Evolutionary conservation across 2,329 filamentous ascomycete genomes (phyloP).

Genomic region (Cladorrhinum sp.): DNA sequence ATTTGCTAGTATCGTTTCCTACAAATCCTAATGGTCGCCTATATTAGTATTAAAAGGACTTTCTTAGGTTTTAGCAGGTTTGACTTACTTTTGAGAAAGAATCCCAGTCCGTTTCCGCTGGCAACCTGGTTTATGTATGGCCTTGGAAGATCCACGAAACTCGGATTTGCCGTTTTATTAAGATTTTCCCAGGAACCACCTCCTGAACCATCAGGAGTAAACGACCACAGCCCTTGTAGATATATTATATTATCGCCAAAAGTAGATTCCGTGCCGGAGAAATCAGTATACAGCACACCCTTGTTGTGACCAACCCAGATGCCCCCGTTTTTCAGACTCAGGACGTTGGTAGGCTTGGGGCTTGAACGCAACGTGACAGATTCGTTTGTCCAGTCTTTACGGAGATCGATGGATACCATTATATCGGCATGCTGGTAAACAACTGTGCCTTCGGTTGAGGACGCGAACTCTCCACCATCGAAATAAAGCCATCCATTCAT

Average conservation of each 20-base stretch:
- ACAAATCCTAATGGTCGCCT: constrained; percentile 7
- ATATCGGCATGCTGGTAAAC: constrained; percentile 24
- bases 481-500: constrained; percentile 25
- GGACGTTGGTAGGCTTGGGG: constrained; percentile 15
- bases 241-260: constrained; percentile 16
- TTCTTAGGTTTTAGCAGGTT: no score
- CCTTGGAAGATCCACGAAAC: constrained; percentile 17
- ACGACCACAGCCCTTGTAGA: constrained; percentile 23
- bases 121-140: constrained; percentile 15
- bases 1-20: neutral
- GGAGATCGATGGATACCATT: constrained; percentile 23
- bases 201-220: constrained; percentile 15
- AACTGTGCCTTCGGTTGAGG: constrained; percentile 13
- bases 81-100: constrained; percentile 18
- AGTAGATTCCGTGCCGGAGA: constrained; percentile 16
- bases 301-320: constrained; percentile 22
- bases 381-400: constrained; percentile 18
- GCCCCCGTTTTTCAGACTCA: constrained; percentile 17
- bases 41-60: neutral
- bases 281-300: constrained; percentile 21
- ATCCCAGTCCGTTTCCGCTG: constrained; percentile 21
- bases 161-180: constrained; percentile 15
- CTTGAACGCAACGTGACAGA: constrained; percentile 16
- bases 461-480: constrained; percentile 27
- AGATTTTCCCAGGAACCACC: constrained; percentile 20